These are phyloP conservation scores for Penicillium olsonii DNA, from an alignment of 2,329 filamentous ascomycete genomes.

Conservation along the genomic window DNA sequence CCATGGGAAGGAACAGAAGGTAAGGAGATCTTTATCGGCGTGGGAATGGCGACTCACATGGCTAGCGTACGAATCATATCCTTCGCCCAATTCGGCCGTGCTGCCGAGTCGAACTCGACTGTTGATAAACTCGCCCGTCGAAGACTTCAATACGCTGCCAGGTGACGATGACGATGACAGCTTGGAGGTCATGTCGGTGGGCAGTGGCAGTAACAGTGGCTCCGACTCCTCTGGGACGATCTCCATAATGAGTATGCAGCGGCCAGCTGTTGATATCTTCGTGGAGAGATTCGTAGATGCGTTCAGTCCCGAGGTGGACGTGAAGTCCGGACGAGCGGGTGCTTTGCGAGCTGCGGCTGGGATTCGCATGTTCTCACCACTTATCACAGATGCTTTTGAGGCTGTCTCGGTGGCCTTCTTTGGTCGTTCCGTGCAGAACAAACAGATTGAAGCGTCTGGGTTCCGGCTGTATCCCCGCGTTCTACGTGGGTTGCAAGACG, in stretches of 20 bases:
- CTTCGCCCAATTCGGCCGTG: constrained; percentile 4
- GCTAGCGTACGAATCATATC: constrained; percentile 20
- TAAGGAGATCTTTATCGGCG: constrained; percentile 7
- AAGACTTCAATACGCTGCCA: constrained; percentile 17
- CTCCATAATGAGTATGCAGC: constrained; percentile 22
- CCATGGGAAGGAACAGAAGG: constrained; percentile 30
- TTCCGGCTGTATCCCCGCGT: constrained; percentile 38
- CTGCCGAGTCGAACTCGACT: constrained; percentile 12
- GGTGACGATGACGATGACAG: constrained; percentile 15
- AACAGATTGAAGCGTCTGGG: constrained; percentile 35
- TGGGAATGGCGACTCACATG: neutral
- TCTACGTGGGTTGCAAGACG: constrained; percentile 39
- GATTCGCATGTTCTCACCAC: constrained; percentile 44
- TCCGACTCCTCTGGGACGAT: constrained; percentile 28
- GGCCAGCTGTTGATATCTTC: constrained; percentile 36
- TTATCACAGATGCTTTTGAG: constrained; percentile 40
- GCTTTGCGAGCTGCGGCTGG: constrained; percentile 39
- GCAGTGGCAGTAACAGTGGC: constrained; percentile 26
- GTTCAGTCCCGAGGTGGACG: constrained; percentile 41
- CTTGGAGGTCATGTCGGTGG: constrained; percentile 19
- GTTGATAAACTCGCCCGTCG: neutral
- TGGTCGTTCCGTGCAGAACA: constrained; percentile 38
- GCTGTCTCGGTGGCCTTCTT: constrained; percentile 42
- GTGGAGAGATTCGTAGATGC: constrained; percentile 43
- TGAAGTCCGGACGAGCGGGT: constrained; percentile 36